These are phyloP conservation scores for Phytophthora citricola DNA, from an alignment of 352 stramenopile genomes.

Conservation along the genomic window DNA sequence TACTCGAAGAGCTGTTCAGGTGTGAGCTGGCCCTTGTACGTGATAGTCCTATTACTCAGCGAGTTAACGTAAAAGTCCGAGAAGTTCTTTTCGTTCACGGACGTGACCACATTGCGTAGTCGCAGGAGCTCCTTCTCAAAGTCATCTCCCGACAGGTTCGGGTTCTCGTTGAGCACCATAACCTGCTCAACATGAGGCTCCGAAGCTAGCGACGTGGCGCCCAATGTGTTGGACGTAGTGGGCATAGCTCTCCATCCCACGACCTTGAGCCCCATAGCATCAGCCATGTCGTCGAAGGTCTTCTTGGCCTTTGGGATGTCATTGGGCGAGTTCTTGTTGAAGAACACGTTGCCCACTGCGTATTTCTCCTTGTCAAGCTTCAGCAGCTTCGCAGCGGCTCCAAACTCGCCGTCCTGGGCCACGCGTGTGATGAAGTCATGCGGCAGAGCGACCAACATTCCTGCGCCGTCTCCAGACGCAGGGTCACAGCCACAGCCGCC, in stretches of 20 bases:
- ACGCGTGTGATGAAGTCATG: constrained; percentile 94
- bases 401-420: constrained; percentile 81
- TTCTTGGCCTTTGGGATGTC: constrained; percentile 90
- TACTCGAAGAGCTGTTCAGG: constrained; percentile 91
- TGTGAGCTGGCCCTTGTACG: constrained; percentile 98
- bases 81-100: constrained; percentile 74
- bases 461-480: constrained; percentile 91
- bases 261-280: constrained; percentile 90
- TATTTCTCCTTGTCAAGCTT: constrained; percentile 82
- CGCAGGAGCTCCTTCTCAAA: constrained; percentile 94
- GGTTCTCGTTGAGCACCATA: constrained; percentile 90
- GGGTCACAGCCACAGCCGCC: constrained; percentile 96
- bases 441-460: constrained; percentile 97
- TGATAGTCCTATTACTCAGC: constrained; percentile 94
- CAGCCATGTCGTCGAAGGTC: constrained; percentile 84
- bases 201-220: constrained; percentile 92
- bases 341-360: constrained; percentile 94
- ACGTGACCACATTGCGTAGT: constrained; percentile 59
- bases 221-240: constrained; percentile 94
- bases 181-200: constrained; percentile 96
- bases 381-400: constrained; percentile 37
- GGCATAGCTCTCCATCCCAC: constrained; percentile 94
- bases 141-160: constrained; percentile 60
- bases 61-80: constrained; percentile 96
- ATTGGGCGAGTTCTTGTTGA: constrained; percentile 68